These are phyloP conservation scores for Aspergillus sclerotioniger DNA, from an alignment of 495 filamentous ascomycete species.

Conservation along the genomic window DNA sequence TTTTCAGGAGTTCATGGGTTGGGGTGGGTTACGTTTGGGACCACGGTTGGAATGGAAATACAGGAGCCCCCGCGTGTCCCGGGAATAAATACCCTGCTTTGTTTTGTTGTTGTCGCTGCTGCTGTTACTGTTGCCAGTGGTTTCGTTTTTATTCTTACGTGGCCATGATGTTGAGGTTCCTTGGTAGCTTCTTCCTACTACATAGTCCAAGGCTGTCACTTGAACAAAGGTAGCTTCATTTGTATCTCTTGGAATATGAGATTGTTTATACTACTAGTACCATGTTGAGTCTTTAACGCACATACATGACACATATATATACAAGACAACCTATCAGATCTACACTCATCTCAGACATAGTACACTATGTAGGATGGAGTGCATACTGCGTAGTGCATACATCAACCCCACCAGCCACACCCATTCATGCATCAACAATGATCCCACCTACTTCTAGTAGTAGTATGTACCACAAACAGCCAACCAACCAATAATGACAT, in stretches of 20 bases:
- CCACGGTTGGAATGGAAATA: not conserved
- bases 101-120: conserved; percentile 7
- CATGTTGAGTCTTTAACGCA: too few species aligned
- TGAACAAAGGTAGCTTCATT: not conserved
- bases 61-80: not conserved
- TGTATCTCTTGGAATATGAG: too few species aligned
- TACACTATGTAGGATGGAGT: too few species aligned
- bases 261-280: not conserved
- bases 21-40: conserved; percentile 8
- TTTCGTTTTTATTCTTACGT: conserved; percentile 5
- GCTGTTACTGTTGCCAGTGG: conserved; percentile 5
- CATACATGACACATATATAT: too few species aligned
- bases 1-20: conserved; percentile 30
- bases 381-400: too few species aligned
- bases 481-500: too few species aligned
- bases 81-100: conserved; percentile 15
- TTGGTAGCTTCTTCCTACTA: not conserved
- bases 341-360: too few species aligned
- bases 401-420: too few species aligned
- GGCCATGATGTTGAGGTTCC: not conserved
- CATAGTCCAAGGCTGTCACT: not conserved
- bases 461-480: too few species aligned
- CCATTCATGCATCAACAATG: too few species aligned
- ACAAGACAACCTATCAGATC: too few species aligned
- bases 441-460: too few species aligned